Conservation (phyloP, 139 green algal species). For the Zygnema cylindricum region DNA sequence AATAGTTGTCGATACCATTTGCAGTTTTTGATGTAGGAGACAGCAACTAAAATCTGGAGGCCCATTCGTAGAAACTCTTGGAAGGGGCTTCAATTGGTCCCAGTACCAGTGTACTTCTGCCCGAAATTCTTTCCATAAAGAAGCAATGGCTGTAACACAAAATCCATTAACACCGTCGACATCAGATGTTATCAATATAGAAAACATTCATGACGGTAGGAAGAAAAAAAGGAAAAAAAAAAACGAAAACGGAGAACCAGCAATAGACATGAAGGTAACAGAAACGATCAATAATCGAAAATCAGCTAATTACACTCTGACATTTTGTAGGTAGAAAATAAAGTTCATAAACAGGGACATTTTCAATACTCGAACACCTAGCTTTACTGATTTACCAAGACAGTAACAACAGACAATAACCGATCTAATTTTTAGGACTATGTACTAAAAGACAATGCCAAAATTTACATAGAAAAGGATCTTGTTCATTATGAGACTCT, state of each 20-base stretch:
- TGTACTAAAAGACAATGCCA: background rate
- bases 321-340: too few relatives aligned
- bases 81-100: conserved; percentile 35
- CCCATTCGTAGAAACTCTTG: background rate
- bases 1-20: conserved; percentile 33
- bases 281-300: too few relatives aligned
- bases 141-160: conserved; percentile 38
- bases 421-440: background rate
- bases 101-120: conserved; percentile 40
- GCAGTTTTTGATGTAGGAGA: conserved; percentile 55
- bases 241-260: too few relatives aligned
- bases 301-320: too few relatives aligned
- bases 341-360: too few relatives aligned
- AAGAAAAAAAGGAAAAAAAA: background rate
- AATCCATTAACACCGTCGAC: conserved; percentile 26
- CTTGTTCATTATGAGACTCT: too few relatives aligned
- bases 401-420: too few relatives aligned
- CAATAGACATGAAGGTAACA: too few relatives aligned
- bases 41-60: conserved; percentile 40
- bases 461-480: background rate
- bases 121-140: conserved; percentile 42
- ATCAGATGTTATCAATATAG: background rate
- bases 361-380: too few relatives aligned
- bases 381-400: too few relatives aligned
- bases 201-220: background rate